Evolutionary conservation across 345 rosid genomes (phyloP), one percentile per base, ranked within the genome.

Genomic region (Xanthoceras sorbifolium): DNA sequence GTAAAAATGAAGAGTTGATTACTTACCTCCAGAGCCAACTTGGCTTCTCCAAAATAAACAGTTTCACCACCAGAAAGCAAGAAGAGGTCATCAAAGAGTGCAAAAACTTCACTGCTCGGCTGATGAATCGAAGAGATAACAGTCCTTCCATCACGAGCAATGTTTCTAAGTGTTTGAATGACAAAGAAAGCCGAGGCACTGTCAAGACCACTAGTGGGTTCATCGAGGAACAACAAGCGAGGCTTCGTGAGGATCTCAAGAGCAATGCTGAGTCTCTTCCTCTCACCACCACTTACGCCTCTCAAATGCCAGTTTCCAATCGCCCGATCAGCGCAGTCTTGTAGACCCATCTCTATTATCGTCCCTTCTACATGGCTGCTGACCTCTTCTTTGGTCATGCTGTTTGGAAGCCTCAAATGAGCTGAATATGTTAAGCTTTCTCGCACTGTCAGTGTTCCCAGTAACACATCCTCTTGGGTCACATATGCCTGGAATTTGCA

Each of bases 221-320:
- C 97, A 54, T 91, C 93, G 1, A 91, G 92, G 80, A 90, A 91
- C 82, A 91, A 69, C 36, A 90, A 32, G 4, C 46, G 82, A 0
- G 97, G 97, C 82, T 76, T 82, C 1, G 97, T 90, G 67, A 91
- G 89, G 79, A 91, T 90, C 83, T 90, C 97, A 9, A 91, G 80
- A 7, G 90, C 93, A 48, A 91, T 86, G 80, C 93, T 90, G 10
- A 90, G 78, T 72, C 97, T 78, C 87, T 91, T 91, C 87, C 82
- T 91, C 81, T 91, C 97, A 3, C 97, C 97, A 14, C 97, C 97
- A 70, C 97, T 91, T 76, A 90, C 81, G 12, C 97, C 97, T 85
- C 97, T 87, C 77, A 83, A 65, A 71, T 91, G 97, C 93, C 97
- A 91, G 83, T 84, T 87, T 44, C 97, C 97, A 8, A 91, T 84